phyloP scores from a whole-genome alignment of 2,329 filamentous ascomycete genomes.

The Xylaria arbuscula region DNA sequence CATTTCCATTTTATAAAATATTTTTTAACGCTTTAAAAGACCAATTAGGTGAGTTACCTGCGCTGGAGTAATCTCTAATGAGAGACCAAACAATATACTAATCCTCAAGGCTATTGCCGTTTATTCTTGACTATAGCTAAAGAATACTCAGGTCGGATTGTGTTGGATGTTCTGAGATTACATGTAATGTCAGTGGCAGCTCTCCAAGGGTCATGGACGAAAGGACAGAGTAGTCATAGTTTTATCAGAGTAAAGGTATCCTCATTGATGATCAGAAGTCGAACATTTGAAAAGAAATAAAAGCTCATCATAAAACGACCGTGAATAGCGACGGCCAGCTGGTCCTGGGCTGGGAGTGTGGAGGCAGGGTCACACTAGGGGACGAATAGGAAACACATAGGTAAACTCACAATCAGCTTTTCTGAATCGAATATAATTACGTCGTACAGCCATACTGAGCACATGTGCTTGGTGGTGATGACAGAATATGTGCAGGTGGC shows the following conservation, averaged over 20 bases:
- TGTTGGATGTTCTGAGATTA: not conserved
- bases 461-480: not conserved
- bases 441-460: not conserved
- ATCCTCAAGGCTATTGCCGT: too few relatives aligned
- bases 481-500: not conserved
- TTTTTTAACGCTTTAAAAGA: too few relatives aligned
- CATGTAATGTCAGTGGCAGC: conserved; percentile 8
- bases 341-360: too few relatives aligned
- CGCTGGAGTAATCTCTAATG: too few relatives aligned
- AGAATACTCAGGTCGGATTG: too few relatives aligned
- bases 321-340: not conserved
- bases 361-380: not conserved
- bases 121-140: too few relatives aligned
- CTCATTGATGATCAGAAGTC: conserved; percentile 50
- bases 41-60: too few relatives aligned
- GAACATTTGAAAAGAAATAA: conserved; percentile 49
- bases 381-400: not conserved
- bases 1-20: too few relatives aligned
- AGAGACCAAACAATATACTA: too few relatives aligned
- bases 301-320: conserved; percentile 44
- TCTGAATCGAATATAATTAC: not conserved
- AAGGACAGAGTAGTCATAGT: not conserved
- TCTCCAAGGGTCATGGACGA: not conserved
- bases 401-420: conserved; percentile 14
- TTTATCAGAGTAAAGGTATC: conserved; percentile 47